These are phyloP conservation scores for Xylaria flabelliformis DNA, from an alignment of 495 filamentous ascomycete genomes.

Conservation along the genomic window DNA sequence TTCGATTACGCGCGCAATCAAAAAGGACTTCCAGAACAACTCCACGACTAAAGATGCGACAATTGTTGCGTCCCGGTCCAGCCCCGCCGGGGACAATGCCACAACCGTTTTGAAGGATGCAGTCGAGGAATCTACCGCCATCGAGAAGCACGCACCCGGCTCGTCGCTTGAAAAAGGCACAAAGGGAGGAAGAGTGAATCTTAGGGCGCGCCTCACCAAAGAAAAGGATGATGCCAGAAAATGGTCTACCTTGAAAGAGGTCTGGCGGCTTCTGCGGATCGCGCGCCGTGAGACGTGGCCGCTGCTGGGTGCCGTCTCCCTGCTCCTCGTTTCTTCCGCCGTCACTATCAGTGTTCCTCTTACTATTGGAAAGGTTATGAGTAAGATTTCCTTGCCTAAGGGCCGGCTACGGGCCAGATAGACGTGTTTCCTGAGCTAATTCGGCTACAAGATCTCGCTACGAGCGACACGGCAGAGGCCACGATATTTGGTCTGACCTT, in stretches of 20 bases:
- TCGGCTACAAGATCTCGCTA: conserved; percentile 64
- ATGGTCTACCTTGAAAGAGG: conserved; percentile 70
- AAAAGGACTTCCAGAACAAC: conserved; percentile 38
- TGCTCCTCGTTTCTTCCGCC: conserved; percentile 83
- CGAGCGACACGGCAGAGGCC: conserved; percentile 56
- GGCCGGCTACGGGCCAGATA: neutral
- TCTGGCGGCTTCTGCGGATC: conserved; percentile 88
- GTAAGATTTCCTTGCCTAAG: conserved; percentile 16
- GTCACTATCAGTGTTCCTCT: conserved; percentile 96
- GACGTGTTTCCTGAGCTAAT: conserved; percentile 16
- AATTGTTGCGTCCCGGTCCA: neutral
- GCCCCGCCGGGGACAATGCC: neutral
- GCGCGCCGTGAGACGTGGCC: conserved; percentile 81
- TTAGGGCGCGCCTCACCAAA: conserved; percentile 84
- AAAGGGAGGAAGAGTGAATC: conserved; percentile 87
- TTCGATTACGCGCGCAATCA: neutral
- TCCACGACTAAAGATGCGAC: neutral
- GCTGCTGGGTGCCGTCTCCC: conserved; percentile 79
- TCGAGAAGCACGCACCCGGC: neutral
- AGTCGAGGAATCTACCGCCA: neutral
- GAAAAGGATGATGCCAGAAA: conserved; percentile 70
- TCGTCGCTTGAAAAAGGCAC: conserved; percentile 69
- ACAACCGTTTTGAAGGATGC: neutral
- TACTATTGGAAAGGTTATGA: conserved; percentile 93
- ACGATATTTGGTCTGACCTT: conserved; percentile 75